Conservation (phyloP, 345 rosid species). For the Kandelia obovata region DNA sequence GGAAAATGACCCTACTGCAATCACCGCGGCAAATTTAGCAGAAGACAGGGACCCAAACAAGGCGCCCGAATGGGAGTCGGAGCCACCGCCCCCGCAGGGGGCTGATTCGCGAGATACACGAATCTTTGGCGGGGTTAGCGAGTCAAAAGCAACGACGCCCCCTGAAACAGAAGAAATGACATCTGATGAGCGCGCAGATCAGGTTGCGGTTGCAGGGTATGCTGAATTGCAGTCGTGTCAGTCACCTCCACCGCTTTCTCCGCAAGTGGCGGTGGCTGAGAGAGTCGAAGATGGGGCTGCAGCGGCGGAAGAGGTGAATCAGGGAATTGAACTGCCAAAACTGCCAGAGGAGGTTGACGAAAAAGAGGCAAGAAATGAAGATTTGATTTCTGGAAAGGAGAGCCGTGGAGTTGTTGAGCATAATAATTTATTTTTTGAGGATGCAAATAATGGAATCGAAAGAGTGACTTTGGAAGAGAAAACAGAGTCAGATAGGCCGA, state of each 20-base stretch:
- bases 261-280: slow-evolving; percentile 16
- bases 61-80: slow-evolving; percentile 20
- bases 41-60: background rate
- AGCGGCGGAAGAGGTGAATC: background rate
- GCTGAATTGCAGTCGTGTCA: background rate
- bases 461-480: slow-evolving; percentile 10
- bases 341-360: background rate
- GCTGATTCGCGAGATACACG: slow-evolving; percentile 10
- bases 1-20: slow-evolving; percentile 10
- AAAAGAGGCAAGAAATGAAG: slow-evolving; percentile 5
- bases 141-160: background rate
- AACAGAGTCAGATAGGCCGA: slow-evolving; percentile 1
- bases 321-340: background rate
- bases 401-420: background rate
- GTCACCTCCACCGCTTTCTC: background rate
- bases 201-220: slow-evolving; percentile 13
- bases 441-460: background rate
- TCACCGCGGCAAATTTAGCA: slow-evolving; percentile 2
- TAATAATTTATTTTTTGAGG: background rate
- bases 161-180: slow-evolving; percentile 8
- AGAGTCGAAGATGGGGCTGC: slow-evolving; percentile 15
- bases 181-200: slow-evolving; percentile 1
- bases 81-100: background rate
- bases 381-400: slow-evolving; percentile 16
- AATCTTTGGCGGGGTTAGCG: slow-evolving; percentile 6